Evolutionary conservation across 768 basidiomycete species (phyloP), one percentile per base, ranked within the genome.

Genomic region (Crassisporium funariophilum): DNA sequence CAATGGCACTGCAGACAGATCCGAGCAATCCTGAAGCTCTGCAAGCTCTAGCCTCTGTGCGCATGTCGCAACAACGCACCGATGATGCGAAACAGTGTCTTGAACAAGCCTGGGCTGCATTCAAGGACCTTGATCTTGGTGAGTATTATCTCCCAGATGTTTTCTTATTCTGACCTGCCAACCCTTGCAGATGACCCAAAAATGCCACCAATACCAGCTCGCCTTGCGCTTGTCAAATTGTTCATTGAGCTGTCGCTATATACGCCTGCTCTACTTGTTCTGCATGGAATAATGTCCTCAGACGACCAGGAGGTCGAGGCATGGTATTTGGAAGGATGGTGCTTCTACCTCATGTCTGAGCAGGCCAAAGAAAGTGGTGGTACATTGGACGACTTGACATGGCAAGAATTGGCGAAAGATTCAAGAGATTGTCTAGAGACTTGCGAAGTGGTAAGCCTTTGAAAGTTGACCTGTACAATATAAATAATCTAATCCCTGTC

Each of bases 271-370:
- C 67, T 95, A 4, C 65, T 84, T 9, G 82, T 94, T 11, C 67
- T 95, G 20, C 82, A 89, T 35, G 88, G 86, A 10, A 76, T 94
- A 8, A 83, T 94, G 67, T 78, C 85, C 8, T 67, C 83, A 0
- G 91, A 95, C 63, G 89, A 93, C 54, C 78, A 90, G 59, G 86
- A 91, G 43, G 84, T 93, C 10, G 92, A 95, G 56, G 93, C 86
- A 1, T 95, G 93, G 85, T 95, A 95, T 61, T 79, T 95, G 21
- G 92, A 95, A 66, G 93, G 92, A 43, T 97, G 92, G 92, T 87
- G 88, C 53, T 92, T 90, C 74, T 91, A 83, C 71, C 70, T 95
- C 36, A 83, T 89, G 80, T 79, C 83, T 0, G 86, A 88, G 62
- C 79, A 85, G 49, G 81, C 81, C 6, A 76, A 80, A 50, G 82